Evolutionary conservation across 208 protist genomes (phyloP), one percentile per base, ranked within the genome.

Genomic region (Trypanosoma rangeli): DNA sequence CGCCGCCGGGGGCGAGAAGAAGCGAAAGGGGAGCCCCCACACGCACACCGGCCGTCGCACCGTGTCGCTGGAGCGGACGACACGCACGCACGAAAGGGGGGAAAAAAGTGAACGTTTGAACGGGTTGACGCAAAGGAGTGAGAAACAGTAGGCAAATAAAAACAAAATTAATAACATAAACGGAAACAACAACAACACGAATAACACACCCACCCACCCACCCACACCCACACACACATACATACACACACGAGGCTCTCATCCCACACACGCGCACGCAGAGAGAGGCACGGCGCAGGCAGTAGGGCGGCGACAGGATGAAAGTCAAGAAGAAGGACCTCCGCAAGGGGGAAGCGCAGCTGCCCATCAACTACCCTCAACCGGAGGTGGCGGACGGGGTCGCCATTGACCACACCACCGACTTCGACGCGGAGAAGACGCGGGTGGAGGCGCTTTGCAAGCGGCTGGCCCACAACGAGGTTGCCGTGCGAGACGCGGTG

Each of bases 321-420:
- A 90, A 89, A 73, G 90, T 96, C 59, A 96, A 96, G 72, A 96
- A 94, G 79, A 95, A 95, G 76, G 90, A 95, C 15, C 71, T 95
- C 13, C 85, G 90, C 57, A 85, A 84, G 65, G 64, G 90, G 18
- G 73, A 86, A 69, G 85, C 90, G 55, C 90, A 95, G 80, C 78
- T 95, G 13, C 90, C 90, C n/a, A 95, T 95, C 61, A 95, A 95
- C 76, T 95, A 93, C 78, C 90, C 90, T 3, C 84, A 85, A 48
- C 87, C 90, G 24, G 76, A 79, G 33, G 79, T 93, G 10, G 59
- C 71, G 7, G 78, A 82, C 13, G 79, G 80, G 4, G 62, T 73
- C n/a, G 52, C 16, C 20, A 31, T 4, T 15, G n/a, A 22, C 8
- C 5, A 53, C 7, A 63, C 62, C 39, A 81, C 89, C 24, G 73